Evolutionary conservation across 306 rosid genomes (phyloP).

Genomic region (Pyrus pyrifolia): DNA sequence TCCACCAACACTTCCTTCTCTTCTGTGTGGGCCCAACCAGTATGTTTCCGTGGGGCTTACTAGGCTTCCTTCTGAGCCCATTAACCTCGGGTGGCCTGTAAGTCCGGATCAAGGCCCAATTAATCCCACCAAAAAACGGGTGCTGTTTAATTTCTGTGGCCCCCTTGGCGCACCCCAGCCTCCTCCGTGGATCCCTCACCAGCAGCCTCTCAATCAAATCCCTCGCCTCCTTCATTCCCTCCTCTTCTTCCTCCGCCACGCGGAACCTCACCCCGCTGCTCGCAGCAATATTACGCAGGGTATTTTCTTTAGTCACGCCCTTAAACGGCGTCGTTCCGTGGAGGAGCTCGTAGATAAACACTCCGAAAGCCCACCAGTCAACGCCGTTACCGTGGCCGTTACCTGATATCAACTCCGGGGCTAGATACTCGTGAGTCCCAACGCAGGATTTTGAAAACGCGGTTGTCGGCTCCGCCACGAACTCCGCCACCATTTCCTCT

Average conservation of each 20-base stretch:
- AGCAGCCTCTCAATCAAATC: slow-evolving; percentile 60
- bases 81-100: slow-evolving; percentile 56
- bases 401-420: slow-evolving; percentile 75
- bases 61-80: slow-evolving; percentile 39
- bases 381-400: slow-evolving; percentile 81
- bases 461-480: slow-evolving; percentile 69
- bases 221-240: slow-evolving; percentile 42
- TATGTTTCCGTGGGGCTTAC: neutral
- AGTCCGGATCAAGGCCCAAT: slow-evolving; percentile 75
- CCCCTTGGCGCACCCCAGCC: slow-evolving; percentile 63
- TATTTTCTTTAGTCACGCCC: slow-evolving; percentile 62
- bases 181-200: slow-evolving; percentile 53
- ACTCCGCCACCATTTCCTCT: slow-evolving; percentile 32
- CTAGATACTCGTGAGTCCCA: slow-evolving; percentile 84
- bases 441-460: slow-evolving; percentile 80
- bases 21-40: neutral
- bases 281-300: slow-evolving; percentile 67
- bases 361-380: slow-evolving; percentile 98
- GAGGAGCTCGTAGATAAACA: slow-evolving; percentile 55
- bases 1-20: neutral
- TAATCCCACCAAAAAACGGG: slow-evolving; percentile 71
- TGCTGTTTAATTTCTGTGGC: slow-evolving; percentile 79
- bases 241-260: slow-evolving; percentile 34
- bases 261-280: slow-evolving; percentile 39
- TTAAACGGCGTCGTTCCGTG: slow-evolving; percentile 85